Base-by-base conservation (phyloP, 2,329 filamentous ascomycete genomes). In the Sclerotinia spermophila region DNA sequence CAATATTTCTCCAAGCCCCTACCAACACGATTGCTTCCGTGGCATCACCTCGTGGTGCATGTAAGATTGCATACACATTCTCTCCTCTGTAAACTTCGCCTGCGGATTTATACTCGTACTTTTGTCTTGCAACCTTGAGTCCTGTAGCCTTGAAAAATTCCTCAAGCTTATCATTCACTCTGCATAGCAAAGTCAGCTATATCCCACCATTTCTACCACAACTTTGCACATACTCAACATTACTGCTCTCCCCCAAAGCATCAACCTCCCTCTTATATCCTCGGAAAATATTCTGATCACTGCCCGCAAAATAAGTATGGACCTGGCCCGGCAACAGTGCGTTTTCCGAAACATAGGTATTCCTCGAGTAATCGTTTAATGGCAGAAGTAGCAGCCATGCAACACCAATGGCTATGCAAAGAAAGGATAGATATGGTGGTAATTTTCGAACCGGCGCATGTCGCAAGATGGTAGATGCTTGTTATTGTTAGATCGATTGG, bases 261-360 rank as follows among this genome's bases (percentile, higher is more conserved):
- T 92, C 88, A 66, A 97, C 85, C 82, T 98, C 96, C 78, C 93
- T 90, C 78, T 91, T 89, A 80, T 96, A 98, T 11, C 93, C 96
- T 61, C 94, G 87, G 78, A 98, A 94, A 74, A 98, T 88, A 81
- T 97, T 92, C 83, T 98, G 94, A 80, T 99, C 96, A 80, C 93
- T 97, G 27, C 96, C 96, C 10, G 92, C 90, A 79, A 99, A 99
- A 81, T 99, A 99, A 1, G 96, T 97, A 82, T 98, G 95, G 13
- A 98, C 96, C 81, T 99, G 96, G 2, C 94, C 96, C 0, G 96
- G 96, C 21, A 99, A 84, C 45, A 99, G 88, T 17, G 96, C 96
- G 80, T 99, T 99, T 81, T 99, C 96, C 58, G 95, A 98, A 71
- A 99, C 96, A 81, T 99, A 99, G 1, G 95, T 99, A 72, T 88